phyloP scores from a whole-genome alignment of 2,329 filamentous ascomycete species.

The Botrytis medusae region DNA sequence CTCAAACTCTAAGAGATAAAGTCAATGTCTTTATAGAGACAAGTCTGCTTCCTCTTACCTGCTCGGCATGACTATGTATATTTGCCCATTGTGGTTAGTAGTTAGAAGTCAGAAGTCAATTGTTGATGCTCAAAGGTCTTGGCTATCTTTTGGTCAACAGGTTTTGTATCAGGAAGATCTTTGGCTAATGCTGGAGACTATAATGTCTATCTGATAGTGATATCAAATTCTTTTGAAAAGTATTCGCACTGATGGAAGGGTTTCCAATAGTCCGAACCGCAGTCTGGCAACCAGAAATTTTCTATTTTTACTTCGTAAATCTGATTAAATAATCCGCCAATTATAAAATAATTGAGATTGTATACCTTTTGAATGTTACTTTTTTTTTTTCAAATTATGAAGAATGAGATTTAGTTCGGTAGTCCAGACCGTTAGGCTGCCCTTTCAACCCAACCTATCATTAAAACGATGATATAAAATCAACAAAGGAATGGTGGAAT shows the following conservation, averaged over 20 bases:
- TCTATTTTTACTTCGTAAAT: neutral
- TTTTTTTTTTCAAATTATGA: neutral
- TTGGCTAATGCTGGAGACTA: neutral
- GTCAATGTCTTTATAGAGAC: neutral
- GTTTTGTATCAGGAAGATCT: neutral
- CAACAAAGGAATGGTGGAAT: no score
- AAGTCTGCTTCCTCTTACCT: neutral
- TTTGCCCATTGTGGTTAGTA: neutral
- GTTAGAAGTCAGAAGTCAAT: neutral
- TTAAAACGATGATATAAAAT: neutral
- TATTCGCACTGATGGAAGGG: neutral
- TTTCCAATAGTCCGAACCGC: no score
- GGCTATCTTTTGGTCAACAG: neutral
- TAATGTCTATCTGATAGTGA: neutral
- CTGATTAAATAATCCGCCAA: neutral
- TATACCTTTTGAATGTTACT: neutral
- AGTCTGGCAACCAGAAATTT: neutral
- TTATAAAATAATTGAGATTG: neutral
- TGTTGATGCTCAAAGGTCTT: neutral
- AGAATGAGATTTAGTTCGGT: neutral
- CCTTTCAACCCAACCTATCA: neutral
- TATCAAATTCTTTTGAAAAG: neutral
- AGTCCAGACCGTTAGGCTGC: neutral
- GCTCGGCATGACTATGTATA: neutral
- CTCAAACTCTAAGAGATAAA: neutral